Conservation (phyloP, 2,329 filamentous ascomycete genomes). For the Diaporthe velutina region DNA sequence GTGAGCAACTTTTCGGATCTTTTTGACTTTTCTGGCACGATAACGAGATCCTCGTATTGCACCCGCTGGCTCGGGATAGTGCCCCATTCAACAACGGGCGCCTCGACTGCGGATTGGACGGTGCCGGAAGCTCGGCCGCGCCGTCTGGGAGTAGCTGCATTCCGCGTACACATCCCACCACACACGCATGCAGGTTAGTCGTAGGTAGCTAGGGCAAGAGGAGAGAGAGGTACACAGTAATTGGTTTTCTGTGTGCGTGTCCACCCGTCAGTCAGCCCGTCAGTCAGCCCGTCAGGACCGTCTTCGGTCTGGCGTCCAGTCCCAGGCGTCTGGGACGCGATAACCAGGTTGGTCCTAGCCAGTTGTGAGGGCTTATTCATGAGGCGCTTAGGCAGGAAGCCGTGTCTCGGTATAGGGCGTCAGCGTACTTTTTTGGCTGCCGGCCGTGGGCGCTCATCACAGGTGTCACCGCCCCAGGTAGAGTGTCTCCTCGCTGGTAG, state of each 20-base stretch:
- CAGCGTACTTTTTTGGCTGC: constrained; percentile 9
- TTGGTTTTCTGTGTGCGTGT: not conserved
- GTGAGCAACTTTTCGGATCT: constrained; percentile 15
- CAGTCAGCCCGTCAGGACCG: not conserved
- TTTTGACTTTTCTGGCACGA: constrained; percentile 11
- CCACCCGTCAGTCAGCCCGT: not conserved
- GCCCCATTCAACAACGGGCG: constrained; percentile 22
- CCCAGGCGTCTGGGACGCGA: not conserved
- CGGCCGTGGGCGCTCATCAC: not conserved
- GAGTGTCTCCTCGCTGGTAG: not conserved
- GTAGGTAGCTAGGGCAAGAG: not conserved
- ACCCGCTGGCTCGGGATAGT: constrained; percentile 18
- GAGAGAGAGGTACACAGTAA: not conserved
- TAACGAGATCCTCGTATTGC: constrained; percentile 35
- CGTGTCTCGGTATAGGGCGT: constrained; percentile 20
- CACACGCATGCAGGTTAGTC: constrained; percentile 15
- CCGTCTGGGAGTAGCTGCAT: constrained; percentile 23
- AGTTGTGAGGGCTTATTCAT: not conserved
- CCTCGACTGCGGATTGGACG: constrained; percentile 9
- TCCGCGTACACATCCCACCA: constrained; percentile 20
- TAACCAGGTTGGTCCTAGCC: not conserved
- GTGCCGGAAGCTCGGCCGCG: constrained; percentile 15
- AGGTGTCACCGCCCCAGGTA: constrained; percentile 1
- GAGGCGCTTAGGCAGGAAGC: constrained; percentile 22
- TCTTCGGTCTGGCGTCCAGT: not conserved